These are phyloP conservation scores for Galerina marginata DNA, from an alignment of 768 basidiomycete species.

Conservation along the genomic window DNA sequence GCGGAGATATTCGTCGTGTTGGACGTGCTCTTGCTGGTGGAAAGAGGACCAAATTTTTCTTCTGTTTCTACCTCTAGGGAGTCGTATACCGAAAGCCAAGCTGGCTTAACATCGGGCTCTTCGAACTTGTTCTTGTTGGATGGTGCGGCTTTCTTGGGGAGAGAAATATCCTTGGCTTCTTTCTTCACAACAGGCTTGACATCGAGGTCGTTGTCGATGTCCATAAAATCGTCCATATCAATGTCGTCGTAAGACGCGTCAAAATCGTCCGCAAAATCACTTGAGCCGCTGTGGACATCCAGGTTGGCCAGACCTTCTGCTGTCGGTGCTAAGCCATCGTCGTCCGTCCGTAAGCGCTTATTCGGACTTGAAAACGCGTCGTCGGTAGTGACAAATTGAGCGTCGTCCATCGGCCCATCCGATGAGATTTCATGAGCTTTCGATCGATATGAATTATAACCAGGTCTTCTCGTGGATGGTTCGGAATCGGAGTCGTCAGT, in stretches of 20 bases:
- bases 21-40: conserved; percentile 32
- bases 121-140: conserved; percentile 45
- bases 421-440: conserved; percentile 49
- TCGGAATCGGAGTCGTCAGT: conserved; percentile 43
- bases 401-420: conserved; percentile 48
- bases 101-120: conserved; percentile 52
- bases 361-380: conserved; percentile 70
- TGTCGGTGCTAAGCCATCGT: conserved; percentile 55
- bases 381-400: conserved; percentile 54
- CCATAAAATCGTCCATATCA: conserved; percentile 66
- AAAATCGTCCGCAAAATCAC: conserved; percentile 45
- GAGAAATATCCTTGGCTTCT: conserved; percentile 34
- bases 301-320: conserved; percentile 62
- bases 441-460: conserved; percentile 37
- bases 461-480: conserved; percentile 39
- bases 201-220: conserved; percentile 58
- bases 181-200: conserved; percentile 40
- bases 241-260: conserved; percentile 57
- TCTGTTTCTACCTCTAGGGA: conserved; percentile 65
- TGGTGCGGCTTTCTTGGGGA: conserved; percentile 22
- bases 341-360: conserved; percentile 62
- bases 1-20: conserved; percentile 55
- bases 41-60: conserved; percentile 61
- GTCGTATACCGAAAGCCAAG: conserved; percentile 81
- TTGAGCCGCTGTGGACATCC: conserved; percentile 50